Conservation (phyloP, 495 filamentous ascomycete species). For the Cryomyces minteri region DNA sequence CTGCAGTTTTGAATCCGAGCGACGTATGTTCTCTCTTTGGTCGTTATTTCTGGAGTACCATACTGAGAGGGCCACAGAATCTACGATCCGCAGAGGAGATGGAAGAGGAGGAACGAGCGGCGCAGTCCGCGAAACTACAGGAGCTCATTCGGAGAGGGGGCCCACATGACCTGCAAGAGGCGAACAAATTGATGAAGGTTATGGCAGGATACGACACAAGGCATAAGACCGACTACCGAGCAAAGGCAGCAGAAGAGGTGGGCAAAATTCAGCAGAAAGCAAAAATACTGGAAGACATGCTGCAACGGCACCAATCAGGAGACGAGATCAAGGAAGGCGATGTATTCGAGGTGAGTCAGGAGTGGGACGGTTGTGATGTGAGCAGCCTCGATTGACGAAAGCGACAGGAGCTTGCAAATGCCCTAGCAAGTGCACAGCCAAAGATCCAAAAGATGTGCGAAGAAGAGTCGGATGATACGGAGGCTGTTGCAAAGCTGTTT, state of each 20-base stretch:
- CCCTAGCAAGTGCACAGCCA: conserved; percentile 83
- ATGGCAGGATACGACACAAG: conserved; percentile 95
- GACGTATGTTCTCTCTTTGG: conserved; percentile 43
- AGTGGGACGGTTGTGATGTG: background rate
- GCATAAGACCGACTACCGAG: conserved; percentile 91
- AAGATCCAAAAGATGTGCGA: conserved; percentile 99
- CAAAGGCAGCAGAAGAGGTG: conserved; percentile 92
- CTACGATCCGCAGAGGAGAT: conserved; percentile 95
- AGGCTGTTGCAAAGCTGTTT: conserved; percentile 84
- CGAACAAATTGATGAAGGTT: conserved; percentile 93
- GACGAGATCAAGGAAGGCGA: conserved; percentile 77
- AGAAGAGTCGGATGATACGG: conserved; percentile 89
- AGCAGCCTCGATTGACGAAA: conserved; percentile 1
- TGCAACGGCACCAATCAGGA: conserved; percentile 65
- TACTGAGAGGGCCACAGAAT: conserved; percentile 34
- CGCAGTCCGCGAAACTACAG: conserved; percentile 91
- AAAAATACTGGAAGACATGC: conserved; percentile 75
- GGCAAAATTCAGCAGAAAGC: conserved; percentile 87
- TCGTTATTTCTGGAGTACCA: too few species aligned
- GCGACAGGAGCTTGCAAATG: conserved; percentile 63
- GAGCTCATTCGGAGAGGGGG: conserved; percentile 86
- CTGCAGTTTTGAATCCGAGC: conserved; percentile 90
- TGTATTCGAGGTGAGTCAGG: conserved; percentile 57
- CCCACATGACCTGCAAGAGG: conserved; percentile 85
- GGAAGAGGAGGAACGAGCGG: conserved; percentile 90